A percentile compares a stretch with the other conserved stretches of the same genome.
These are phyloP conservation scores for Chaetomium cochliodes DNA, from an alignment of 495 filamentous ascomycete species.

Conservation along the genomic window DNA sequence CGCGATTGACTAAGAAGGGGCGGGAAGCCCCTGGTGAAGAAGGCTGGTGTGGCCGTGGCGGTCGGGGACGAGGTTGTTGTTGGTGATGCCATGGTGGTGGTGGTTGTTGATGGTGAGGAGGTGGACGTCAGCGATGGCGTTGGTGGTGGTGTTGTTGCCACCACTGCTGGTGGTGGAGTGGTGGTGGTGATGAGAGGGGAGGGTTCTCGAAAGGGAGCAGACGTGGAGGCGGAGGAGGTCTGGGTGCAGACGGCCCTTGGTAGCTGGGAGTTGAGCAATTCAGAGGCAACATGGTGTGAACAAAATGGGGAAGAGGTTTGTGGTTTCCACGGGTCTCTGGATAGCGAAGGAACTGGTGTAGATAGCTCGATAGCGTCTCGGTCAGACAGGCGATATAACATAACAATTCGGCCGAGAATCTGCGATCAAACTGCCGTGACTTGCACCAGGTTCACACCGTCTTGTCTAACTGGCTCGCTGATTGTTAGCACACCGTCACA, in stretches of 20 bases:
- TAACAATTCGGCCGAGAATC: not conserved
- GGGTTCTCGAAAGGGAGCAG: not conserved
- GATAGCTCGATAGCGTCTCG: not conserved
- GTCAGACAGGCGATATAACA: constrained; percentile 9
- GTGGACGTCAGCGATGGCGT: not conserved
- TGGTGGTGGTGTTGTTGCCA: not conserved
- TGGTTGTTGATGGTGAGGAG: no score
- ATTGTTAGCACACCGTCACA: no score
- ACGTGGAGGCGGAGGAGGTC: not conserved
- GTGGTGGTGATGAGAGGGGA: not conserved
- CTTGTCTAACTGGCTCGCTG: no score
- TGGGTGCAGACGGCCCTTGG: not conserved
- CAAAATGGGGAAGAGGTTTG: constrained; percentile 15
- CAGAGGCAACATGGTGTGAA: not conserved
- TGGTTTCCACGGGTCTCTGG: not conserved
- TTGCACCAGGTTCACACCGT: no score
- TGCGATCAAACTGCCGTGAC: not conserved
- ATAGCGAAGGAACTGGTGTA: not conserved
- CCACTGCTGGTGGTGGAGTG: not conserved
- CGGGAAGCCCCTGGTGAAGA: constrained; percentile 40
- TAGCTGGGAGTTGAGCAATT: not conserved
- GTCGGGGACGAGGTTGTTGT: not conserved
- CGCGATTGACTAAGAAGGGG: constrained; percentile 46
- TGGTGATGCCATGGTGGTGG: not conserved
- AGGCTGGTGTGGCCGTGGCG: constrained; percentile 3